Evolutionary conservation across 768 basidiomycete species (phyloP), one percentile per base, ranked within the genome.

Genomic region (Austroboletus eburneus): DNA sequence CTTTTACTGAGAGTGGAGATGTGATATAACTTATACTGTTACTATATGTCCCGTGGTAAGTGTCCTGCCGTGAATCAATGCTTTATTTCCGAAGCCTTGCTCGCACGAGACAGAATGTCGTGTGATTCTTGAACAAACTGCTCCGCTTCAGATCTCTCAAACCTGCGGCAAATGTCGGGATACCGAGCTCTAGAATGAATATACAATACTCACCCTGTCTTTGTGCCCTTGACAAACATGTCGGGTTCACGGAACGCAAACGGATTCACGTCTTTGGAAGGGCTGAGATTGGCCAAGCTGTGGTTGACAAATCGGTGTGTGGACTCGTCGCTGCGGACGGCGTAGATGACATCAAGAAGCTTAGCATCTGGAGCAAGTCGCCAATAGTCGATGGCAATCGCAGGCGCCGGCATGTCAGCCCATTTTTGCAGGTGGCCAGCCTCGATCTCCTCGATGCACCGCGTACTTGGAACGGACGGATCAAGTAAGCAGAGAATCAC

Each of bases 231-330:
- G 39, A 82, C 70, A 56, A 78, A 74, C 80, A 95, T 94, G 51
- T 86, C 79, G 13, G 94, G 91, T 60, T 98, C 94, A 20, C 83
- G 79, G 22, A 96, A 68, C 14, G 91, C 88, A 56, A 93, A 92
- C 0, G 91, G 91, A 59, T 94, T 96, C 56, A 91, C 81, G 64
- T 97, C 95, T 29, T 77, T 79, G 27, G 75, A 63, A 24, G 75
- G 72, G 53, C 90, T 71, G 41, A 99, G 74, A 68, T 92, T 93
- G 4, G 93, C 95, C 29, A 98, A 73, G 48, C 87, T 90, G 70
- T 98, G 95, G 67, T 98, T 98, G 53, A 95, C 91, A 59, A 97
- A 97, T 41, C 91, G 77, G 59, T 98, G 94, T 1, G 88, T 92
- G 1, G 87, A 79, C 64, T 97, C 94, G 65, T 97, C 94, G 14